Evolutionary conservation across 192 early-diverging fungal genomes (phyloP).

Genomic region (Coemansia guatemalensis): DNA sequence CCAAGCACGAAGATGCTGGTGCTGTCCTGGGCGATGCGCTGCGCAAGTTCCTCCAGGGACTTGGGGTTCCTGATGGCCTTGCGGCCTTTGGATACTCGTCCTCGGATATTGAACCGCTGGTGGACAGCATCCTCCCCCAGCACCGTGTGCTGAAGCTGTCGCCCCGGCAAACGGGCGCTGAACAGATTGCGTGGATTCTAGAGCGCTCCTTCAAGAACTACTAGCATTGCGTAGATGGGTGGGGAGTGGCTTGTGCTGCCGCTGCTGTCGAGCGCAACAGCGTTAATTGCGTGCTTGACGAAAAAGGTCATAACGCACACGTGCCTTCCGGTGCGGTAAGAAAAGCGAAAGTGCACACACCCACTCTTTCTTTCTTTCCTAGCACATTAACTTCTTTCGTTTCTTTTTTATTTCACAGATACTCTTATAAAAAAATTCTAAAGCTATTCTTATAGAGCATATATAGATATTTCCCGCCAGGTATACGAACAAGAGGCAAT

Average conservation of each 20-base stretch:
- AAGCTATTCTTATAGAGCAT: not conserved
- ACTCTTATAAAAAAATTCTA: not conserved
- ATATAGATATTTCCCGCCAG: not conserved
- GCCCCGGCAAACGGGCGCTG: conserved; percentile 56
- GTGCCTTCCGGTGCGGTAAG: too few species aligned
- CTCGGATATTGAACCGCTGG: conserved; percentile 67
- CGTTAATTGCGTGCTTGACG: too few species aligned
- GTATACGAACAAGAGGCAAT: not conserved
- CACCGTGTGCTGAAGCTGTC: conserved; percentile 90
- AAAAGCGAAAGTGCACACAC: too few species aligned
- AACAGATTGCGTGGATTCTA: conserved; percentile 44
- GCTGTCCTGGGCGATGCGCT: conserved; percentile 72
- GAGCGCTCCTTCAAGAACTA: conserved; percentile 53
- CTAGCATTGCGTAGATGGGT: not conserved
- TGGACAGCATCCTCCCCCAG: conserved; percentile 86
- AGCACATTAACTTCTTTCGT: not conserved
- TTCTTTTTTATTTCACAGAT: conserved; percentile 3
- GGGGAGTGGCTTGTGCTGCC: not conserved
- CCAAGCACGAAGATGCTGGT: conserved; percentile 71
- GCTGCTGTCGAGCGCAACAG: too few species aligned
- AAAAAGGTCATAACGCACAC: too few species aligned
- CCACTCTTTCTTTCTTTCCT: not conserved
- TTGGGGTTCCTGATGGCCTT: conserved; percentile 85
- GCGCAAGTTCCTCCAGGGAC: conserved; percentile 67
- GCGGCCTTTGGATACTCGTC: conserved; percentile 71